Conservation (phyloP, 2,329 filamentous ascomycete genomes). For the Akanthomyces lecanii region DNA sequence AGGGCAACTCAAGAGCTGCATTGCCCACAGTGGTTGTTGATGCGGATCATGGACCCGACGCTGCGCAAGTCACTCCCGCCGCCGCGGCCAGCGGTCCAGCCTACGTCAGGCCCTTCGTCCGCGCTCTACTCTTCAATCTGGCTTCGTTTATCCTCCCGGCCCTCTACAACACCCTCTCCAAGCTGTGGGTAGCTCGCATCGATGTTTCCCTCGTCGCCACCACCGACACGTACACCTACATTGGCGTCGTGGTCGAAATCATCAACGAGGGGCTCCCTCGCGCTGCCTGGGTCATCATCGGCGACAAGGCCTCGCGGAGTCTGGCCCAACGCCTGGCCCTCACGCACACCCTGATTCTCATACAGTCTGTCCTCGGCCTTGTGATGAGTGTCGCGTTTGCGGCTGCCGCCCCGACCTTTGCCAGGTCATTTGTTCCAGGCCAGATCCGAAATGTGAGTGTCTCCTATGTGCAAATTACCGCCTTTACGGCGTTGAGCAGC, state of each 20-base stretch:
- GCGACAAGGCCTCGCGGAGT: constrained; percentile 54
- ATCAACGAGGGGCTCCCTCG: constrained; percentile 69
- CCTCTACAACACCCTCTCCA: constrained; percentile 62
- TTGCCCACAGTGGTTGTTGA: background rate
- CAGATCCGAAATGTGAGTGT: constrained; percentile 54
- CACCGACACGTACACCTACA: constrained; percentile 59
- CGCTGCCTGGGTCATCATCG: constrained; percentile 65
- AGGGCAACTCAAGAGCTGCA: background rate
- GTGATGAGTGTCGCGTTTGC: constrained; percentile 58
- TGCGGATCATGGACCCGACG: background rate
- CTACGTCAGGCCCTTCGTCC: constrained; percentile 25
- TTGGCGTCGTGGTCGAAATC: constrained; percentile 61
- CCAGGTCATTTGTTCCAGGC: constrained; percentile 58
- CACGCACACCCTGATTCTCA: constrained; percentile 58
- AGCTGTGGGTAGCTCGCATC: constrained; percentile 66
- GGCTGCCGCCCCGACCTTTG: constrained; percentile 49
- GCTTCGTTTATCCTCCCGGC: constrained; percentile 61
- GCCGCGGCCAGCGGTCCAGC: background rate
- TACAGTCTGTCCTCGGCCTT: constrained; percentile 54
- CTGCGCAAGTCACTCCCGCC: background rate
- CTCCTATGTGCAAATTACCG: constrained; percentile 60
- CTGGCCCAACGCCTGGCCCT: constrained; percentile 50
- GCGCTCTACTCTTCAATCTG: constrained; percentile 59
- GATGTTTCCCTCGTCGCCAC: constrained; percentile 46
- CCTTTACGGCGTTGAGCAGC: constrained; percentile 58